Evolutionary conservation across 2,329 filamentous ascomycete species (phyloP), one percentile per base, ranked within the genome.

Genomic region (Penicillium paneum): DNA sequence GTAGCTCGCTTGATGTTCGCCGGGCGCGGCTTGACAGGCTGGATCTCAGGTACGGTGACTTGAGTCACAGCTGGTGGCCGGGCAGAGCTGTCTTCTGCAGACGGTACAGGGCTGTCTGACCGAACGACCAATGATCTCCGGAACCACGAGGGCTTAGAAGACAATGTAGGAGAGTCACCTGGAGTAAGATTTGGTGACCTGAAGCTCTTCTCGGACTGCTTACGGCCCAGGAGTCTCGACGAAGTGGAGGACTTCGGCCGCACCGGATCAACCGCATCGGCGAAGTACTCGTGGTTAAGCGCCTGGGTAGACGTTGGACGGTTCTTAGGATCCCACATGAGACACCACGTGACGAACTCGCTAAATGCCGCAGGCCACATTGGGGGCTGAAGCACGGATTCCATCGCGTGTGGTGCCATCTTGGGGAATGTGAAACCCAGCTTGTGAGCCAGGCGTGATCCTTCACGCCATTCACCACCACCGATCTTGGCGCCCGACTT

Each of bases 381-480:
- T 15, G 94, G 91, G 26, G 89, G 73, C 69, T 91, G 91, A 8
- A 99, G 81, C 62, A 97, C 94, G 5, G 91, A 95, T 65, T 97
- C 93, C 84, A 99, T 91, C 17, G 93, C 85, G 73, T 97, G 94
- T 47, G 94, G 94, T 21, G 94, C 93, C 94, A 99, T 97, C 85
- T 87, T 97, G 56, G 94, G 94, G 76, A 99, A 99, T 0, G 94
- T 97, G 74, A 99, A 99, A 52, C 94, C 94, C 60, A 99, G 83
- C 80, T 97, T 97, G 64, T 94, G 91, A 53, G 94, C 94, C 55
- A 99, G 80, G 58, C 91, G 84, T 42, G 91, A 91, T 54, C 94
- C 94, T 55, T 99, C 94, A 67, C 91, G 91, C 94, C 94, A 99
- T 64, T 99, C 94, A 67, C 94, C 94, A 68, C 94, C 94, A 52